Percentiles rank a stretch among this genome's conserved stretches.
Conservation (phyloP, 1,139 yeast species). For the Zygoascus sp. region DNA sequence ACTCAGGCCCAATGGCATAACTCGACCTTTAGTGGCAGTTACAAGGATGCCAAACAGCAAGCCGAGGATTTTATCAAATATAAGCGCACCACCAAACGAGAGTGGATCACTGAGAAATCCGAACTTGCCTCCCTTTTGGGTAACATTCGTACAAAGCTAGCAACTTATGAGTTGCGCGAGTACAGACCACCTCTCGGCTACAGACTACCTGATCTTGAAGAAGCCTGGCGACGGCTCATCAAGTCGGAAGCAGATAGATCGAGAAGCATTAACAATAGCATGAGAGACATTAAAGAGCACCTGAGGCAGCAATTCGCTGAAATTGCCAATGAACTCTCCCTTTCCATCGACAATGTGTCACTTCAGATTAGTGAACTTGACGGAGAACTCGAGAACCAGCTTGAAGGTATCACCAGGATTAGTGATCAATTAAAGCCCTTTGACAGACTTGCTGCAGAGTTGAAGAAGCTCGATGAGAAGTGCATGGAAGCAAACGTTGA, state of each 20-base stretch:
- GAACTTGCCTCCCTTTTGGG: conserved; percentile 38
- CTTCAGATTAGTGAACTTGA: conserved; percentile 33
- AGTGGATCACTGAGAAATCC: conserved; percentile 40
- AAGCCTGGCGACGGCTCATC: conserved; percentile 34
- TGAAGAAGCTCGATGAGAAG: conserved; percentile 29
- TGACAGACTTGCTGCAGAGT: conserved; percentile 27
- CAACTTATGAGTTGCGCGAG: conserved; percentile 36
- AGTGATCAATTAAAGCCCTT: conserved; percentile 36
- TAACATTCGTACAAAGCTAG: conserved; percentile 38
- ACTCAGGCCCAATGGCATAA: conserved; percentile 27
- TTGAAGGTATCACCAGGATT: conserved; percentile 32
- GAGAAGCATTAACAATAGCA: conserved; percentile 32
- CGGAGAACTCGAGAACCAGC: conserved; percentile 39
- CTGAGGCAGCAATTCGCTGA: conserved; percentile 46
- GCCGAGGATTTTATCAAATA: conserved; percentile 29
- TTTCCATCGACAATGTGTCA: conserved; percentile 32
- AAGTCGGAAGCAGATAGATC: conserved; percentile 36
- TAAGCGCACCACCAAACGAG: conserved; percentile 35
- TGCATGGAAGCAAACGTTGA: conserved; percentile 39
- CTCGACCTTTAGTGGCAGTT: conserved; percentile 31
- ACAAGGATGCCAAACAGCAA: conserved; percentile 34
- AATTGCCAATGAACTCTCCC: conserved; percentile 37
- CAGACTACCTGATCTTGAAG: conserved; percentile 32
- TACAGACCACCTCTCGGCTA: conserved; percentile 38
- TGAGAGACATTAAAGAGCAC: conserved; percentile 39